Percentiles rank a stretch among this genome's conserved stretches.
phyloP scores from a whole-genome alignment of 2,329 filamentous ascomycete species.

The Onygena corvina region DNA sequence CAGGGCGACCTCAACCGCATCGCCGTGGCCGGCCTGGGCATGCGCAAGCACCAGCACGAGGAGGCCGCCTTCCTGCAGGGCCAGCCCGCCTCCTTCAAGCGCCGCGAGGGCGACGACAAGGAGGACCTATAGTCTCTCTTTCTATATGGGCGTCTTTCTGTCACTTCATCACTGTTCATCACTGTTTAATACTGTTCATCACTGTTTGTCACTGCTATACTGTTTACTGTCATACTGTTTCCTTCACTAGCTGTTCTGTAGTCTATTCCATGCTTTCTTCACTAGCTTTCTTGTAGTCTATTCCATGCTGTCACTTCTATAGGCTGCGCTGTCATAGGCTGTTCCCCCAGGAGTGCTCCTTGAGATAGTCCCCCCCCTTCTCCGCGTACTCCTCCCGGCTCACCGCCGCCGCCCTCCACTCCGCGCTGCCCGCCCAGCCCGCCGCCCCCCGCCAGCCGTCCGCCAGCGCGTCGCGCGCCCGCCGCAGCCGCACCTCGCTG shows the following conservation, averaged over 20 bases:
- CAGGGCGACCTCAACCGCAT: slow-evolving; percentile 29
- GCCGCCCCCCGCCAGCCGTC: slow-evolving; percentile 94
- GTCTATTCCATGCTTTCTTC: too few species aligned
- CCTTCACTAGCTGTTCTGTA: too few species aligned
- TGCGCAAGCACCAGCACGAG: slow-evolving; percentile 33
- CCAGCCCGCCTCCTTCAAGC: slow-evolving; percentile 25
- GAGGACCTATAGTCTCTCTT: slow-evolving; percentile 1
- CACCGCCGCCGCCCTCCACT: slow-evolving; percentile 54
- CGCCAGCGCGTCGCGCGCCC: slow-evolving; percentile 61
- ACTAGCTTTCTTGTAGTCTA: too few species aligned
- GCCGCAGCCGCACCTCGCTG: slow-evolving; percentile 58
- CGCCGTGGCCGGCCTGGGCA: slow-evolving; percentile 33
- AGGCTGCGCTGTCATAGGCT: too few species aligned
- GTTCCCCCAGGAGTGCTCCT: slow-evolving; percentile 38
- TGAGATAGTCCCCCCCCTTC: slow-evolving; percentile 88
- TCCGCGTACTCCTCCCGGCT: slow-evolving; percentile 75
- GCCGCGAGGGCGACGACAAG: not conserved
- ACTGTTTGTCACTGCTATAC: too few species aligned
- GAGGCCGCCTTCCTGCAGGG: slow-evolving; percentile 26
- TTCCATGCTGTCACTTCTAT: too few species aligned
- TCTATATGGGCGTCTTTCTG: too few species aligned
- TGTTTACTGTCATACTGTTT: too few species aligned
- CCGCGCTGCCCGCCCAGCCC: slow-evolving; percentile 54
- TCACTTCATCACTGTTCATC: too few species aligned
- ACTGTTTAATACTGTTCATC: too few species aligned